Evolutionary conservation across 1,284 basidiomycete species (phyloP), one percentile per base, ranked within the genome.

Genomic region (Neolentinus lepideus): DNA sequence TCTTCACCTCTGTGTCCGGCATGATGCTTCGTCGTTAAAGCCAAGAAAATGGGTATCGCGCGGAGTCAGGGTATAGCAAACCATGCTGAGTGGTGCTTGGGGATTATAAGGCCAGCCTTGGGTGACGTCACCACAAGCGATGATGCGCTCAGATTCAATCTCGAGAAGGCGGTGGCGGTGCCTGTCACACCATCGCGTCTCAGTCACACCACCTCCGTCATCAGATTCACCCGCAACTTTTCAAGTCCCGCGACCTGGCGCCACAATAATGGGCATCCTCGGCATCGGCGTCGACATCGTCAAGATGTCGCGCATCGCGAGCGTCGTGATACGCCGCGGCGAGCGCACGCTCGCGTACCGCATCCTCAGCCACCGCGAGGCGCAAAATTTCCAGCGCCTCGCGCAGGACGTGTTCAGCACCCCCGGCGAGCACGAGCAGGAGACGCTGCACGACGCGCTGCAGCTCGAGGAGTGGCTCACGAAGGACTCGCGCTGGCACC

Each of bases 271-370:
- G 83, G 56, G 57, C 21, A 79, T 93, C 59, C 69, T 90, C 54
- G 91, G 91, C 33, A 76, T 92, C 55, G 92, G 92, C 11, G 82
- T 90, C 55, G 92, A 94, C 66, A 71, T 94, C 53, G 77, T 92
- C 47, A 79, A 87, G 61, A 57, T 90, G 3, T 76, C 85, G 21
- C 85, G 92, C 16, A 79, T 94, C 60, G 64, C 70, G 16, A 68
- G 75, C 14, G 61, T 92, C 14, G 62, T 87, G 3, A 46, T 65
- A n/a, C 77, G 89, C 2, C 74, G 83, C 52, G 73, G 77, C 6
- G 59, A 76, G 2, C 56, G 65, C 24, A 74, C 67, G 19, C 69
- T 92, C 45, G 82, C 85, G 1, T 66, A 69, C 24, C 80, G 84
- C 45, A 86, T 92, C 57, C 79, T 92, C 56, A 88, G 80, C 65